These are phyloP conservation scores for Talaromyces funiculosus DNA, from an alignment of 2,329 filamentous ascomycete species.

Conservation along the genomic window DNA sequence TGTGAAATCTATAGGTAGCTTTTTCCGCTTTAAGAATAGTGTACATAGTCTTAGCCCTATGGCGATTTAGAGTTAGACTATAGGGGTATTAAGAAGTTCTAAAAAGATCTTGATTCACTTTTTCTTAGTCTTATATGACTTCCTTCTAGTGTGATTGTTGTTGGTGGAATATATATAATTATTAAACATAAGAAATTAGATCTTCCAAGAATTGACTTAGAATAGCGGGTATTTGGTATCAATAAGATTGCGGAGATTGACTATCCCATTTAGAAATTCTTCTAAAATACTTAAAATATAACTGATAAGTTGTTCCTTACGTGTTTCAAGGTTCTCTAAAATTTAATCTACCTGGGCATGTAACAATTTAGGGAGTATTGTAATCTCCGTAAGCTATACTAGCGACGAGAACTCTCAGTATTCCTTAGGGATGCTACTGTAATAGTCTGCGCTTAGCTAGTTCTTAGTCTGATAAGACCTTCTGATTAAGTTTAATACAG, in stretches of 20 bases:
- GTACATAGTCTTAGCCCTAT: no score
- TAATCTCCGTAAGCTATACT: background rate
- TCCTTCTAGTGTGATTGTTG: background rate
- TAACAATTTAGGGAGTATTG: background rate
- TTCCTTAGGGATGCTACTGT: background rate
- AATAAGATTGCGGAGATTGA: background rate
- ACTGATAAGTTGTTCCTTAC: background rate
- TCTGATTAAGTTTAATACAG: background rate
- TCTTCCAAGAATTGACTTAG: background rate
- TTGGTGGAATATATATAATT: background rate
- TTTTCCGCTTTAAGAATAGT: no score
- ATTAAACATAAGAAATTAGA: background rate
- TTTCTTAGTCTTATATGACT: background rate
- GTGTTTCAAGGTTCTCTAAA: background rate
- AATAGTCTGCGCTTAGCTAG: background rate
- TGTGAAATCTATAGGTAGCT: no score
- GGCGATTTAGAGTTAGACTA: no score
- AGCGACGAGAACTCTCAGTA: background rate
- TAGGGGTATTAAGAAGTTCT: no score
- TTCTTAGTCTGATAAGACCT: background rate
- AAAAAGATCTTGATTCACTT: background rate
- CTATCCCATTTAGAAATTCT: background rate
- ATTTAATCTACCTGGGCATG: background rate
- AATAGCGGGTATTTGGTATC: background rate
- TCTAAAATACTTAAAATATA: background rate